Conservation (phyloP, 2,329 filamentous ascomycete species). For the Talaromyces sp. region DNA sequence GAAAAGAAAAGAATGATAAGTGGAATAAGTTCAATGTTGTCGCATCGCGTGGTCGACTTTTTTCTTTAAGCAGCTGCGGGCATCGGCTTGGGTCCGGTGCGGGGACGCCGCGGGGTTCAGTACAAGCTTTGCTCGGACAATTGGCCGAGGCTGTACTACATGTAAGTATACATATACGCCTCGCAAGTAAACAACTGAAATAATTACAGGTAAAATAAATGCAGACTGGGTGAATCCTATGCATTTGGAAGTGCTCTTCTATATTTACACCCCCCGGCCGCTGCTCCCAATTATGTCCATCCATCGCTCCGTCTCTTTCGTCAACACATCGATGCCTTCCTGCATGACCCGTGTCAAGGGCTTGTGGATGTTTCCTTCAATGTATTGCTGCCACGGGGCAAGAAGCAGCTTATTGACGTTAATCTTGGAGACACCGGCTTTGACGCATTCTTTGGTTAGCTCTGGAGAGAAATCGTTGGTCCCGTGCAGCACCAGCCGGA, state of each 20-base stretch:
- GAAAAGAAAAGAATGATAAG: not conserved
- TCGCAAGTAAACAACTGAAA: too few species aligned
- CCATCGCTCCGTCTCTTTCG: not conserved
- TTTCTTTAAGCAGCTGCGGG: not conserved
- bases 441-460: not conserved
- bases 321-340: not conserved
- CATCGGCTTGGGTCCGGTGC: not conserved
- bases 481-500: conserved; percentile 2
- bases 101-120: not conserved
- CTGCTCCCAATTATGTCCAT: not conserved
- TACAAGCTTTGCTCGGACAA: not conserved
- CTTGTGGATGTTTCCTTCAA: not conserved
- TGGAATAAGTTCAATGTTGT: not conserved
- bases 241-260: not conserved
- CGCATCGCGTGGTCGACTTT: not conserved
- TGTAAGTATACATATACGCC: too few species aligned
- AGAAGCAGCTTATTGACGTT: conserved; percentile 1
- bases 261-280: not conserved
- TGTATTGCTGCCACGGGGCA: not conserved
- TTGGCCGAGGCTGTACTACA: too few species aligned
- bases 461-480: conserved; percentile 3
- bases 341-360: not conserved
- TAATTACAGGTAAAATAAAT: too few species aligned
- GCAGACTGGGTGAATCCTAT: not conserved
- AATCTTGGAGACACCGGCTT: not conserved